phyloP scores from a whole-genome alignment of 148 eudicot genomes.

The Diospyros lotus region DNA sequence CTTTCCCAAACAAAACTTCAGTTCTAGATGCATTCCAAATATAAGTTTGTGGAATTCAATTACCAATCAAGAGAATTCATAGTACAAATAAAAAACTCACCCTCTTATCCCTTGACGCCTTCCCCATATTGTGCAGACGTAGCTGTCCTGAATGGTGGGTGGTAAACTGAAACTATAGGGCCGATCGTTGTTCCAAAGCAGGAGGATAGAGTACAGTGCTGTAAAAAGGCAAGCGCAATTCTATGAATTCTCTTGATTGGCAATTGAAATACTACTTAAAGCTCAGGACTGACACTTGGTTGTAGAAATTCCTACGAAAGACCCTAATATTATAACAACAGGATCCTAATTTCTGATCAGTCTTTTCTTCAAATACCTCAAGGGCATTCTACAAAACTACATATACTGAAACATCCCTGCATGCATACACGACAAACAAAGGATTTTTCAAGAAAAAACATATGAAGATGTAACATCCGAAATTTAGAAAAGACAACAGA shows the following conservation, averaged over 20 bases:
- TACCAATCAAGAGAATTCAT: too few relatives aligned
- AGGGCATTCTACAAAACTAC: neutral
- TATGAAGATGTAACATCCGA: too few relatives aligned
- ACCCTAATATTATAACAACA: too few relatives aligned
- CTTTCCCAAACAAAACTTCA: too few relatives aligned
- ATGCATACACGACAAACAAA: too few relatives aligned
- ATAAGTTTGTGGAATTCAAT: too few relatives aligned
- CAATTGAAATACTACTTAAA: neutral
- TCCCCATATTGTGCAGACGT: slow-evolving; percentile 52
- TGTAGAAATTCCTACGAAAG: neutral
- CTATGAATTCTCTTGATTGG: neutral
- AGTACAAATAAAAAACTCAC: slow-evolving; percentile 21
- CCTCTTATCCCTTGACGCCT: slow-evolving; percentile 97
- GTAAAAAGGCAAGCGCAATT: neutral
- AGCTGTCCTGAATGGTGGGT: neutral
- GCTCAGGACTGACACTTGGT: neutral
- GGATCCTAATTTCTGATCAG: neutral
- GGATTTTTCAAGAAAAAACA: too few relatives aligned
- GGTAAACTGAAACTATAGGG: neutral
- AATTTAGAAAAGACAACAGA: too few relatives aligned
- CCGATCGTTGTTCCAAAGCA: neutral
- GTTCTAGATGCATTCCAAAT: too few relatives aligned
- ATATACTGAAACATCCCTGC: too few relatives aligned
- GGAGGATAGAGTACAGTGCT: neutral
- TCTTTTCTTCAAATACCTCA: slow-evolving; percentile 4